Evolutionary conservation across 306 rosid species (phyloP).

Genomic region (Pyrus pyrifolia): DNA sequence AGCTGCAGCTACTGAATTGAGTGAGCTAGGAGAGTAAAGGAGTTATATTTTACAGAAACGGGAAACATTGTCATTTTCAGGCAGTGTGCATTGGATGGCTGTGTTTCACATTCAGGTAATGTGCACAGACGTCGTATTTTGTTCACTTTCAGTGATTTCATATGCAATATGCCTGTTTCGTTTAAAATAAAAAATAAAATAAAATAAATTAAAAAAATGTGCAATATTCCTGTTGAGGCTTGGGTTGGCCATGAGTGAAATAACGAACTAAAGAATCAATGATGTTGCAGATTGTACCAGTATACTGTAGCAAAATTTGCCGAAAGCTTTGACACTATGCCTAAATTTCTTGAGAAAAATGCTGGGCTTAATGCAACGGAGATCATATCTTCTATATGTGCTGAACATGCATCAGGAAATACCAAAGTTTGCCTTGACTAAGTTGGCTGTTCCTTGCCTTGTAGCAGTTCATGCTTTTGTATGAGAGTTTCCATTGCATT

Average conservation of each 20-base stretch:
- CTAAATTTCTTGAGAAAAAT: constrained; percentile 72
- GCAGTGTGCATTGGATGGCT: no score
- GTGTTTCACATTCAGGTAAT: no score
- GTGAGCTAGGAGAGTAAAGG: constrained; percentile 78
- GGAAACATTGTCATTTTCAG: constrained; percentile 40
- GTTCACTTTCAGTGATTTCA: neutral
- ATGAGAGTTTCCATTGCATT: neutral
- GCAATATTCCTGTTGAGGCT: no score
- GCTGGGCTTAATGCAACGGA: constrained; percentile 85
- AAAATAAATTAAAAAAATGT: no score
- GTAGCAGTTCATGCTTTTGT: neutral
- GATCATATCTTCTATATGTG: constrained; percentile 75
- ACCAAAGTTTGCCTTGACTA: constrained; percentile 75
- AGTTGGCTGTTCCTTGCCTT: constrained; percentile 28
- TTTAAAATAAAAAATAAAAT: no score
- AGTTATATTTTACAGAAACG: constrained; percentile 75
- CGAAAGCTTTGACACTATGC: constrained; percentile 78
- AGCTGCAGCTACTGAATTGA: constrained; percentile 92
- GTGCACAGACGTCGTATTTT: no score
- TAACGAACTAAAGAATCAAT: constrained; percentile 12
- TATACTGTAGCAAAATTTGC: constrained; percentile 87
- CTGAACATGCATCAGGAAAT: constrained; percentile 85
- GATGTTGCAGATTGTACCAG: constrained; percentile 74
- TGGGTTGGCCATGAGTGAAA: no score
- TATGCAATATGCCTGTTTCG: no score